phyloP scores from a whole-genome alignment of 2,329 filamentous ascomycete species.

The Cercospora janseana region DNA sequence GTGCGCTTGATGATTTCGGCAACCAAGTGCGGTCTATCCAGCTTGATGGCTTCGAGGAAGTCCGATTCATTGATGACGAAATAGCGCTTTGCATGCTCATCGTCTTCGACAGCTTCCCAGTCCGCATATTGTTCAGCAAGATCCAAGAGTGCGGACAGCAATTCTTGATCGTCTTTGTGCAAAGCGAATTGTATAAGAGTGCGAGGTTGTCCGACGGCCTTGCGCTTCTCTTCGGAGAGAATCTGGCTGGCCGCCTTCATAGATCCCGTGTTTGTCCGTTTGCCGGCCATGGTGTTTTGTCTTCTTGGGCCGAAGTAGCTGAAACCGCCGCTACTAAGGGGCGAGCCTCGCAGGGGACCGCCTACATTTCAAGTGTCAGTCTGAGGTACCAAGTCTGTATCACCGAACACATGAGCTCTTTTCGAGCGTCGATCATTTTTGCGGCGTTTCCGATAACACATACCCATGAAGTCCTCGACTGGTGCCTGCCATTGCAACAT shows the following conservation, averaged over 20 bases:
- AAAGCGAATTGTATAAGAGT: constrained; percentile 38
- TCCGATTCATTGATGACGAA: constrained; percentile 30
- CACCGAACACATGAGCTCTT: neutral
- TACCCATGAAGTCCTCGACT: constrained; percentile 15
- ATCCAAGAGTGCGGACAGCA: constrained; percentile 60
- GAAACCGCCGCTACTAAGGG: constrained; percentile 16
- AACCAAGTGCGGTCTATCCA: constrained; percentile 57
- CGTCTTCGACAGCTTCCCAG: constrained; percentile 15
- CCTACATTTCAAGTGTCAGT: constrained; percentile 2
- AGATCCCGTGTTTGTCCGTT: constrained; percentile 22
- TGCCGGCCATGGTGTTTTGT: constrained; percentile 18
- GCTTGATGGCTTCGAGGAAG: constrained; percentile 45
- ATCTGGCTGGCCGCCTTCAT: constrained; percentile 19
- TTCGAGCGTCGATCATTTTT: too few species aligned
- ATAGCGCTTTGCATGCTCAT: constrained; percentile 27
- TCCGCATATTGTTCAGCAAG: constrained; percentile 49
- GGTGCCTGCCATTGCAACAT: constrained; percentile 48
- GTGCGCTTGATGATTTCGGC: constrained; percentile 63
- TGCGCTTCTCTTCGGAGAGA: constrained; percentile 18
- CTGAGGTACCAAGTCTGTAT: neutral
- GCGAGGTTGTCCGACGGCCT: constrained; percentile 17
- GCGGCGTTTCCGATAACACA: neutral
- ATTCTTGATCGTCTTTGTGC: constrained; percentile 51
- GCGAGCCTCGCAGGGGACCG: constrained; percentile 18
- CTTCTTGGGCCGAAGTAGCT: constrained; percentile 23